Evolutionary conservation across 352 stramenopile genomes (phyloP), one percentile per base, ranked within the genome.

Genomic region (Phytophthora palmivora): DNA sequence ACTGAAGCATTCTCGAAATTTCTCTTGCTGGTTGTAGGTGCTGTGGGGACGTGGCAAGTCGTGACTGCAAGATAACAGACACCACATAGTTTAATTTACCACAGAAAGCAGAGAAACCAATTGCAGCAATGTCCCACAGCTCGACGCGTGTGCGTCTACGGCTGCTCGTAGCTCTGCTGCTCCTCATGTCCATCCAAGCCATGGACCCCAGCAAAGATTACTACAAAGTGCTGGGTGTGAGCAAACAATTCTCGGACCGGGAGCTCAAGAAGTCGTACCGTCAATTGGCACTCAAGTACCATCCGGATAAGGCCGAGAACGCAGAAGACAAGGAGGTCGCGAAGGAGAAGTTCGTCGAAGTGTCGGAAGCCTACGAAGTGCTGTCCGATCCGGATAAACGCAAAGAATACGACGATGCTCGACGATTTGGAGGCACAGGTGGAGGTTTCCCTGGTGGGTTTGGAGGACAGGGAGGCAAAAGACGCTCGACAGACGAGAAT

Each of bases 331-430:
- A 96, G 46, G 89, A 97, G 34, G 38, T 61, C 10, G 89, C 92
- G n/a, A 92, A 95, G 45, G 76, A 95, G 49, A 95, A 94, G 66
- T 98, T 98, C 62, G 91, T 97, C 19, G 82, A 97, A 47, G 89
- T 98, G 32, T 95, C 79, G 16, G 88, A 97, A 55, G 94, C 94
- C 2, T 98, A 98, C 64, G 89, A 97, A 57, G 90, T 98, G 58
- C 84, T 98, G 16, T 96, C 87, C 15, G 94, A 98, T 51, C 70
- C 87, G 39, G 69, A 95, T 14, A 95, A 96, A 72, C 79, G 91
- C 36, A 74, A 93, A 7, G 88, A 95, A 33, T 98, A 98, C 69
- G 94, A 98, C 62, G 74, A 96, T 30, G 80, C 77, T 8, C 74
- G 80, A n/a, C 64, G 59, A 1, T 82, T 83, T 49, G 67, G 69